A percentile compares a stretch with the other conserved stretches of the same genome.
phyloP scores from a whole-genome alignment of 2,329 filamentous ascomycete species.

The Myriosclerotinia duriaeana region DNA sequence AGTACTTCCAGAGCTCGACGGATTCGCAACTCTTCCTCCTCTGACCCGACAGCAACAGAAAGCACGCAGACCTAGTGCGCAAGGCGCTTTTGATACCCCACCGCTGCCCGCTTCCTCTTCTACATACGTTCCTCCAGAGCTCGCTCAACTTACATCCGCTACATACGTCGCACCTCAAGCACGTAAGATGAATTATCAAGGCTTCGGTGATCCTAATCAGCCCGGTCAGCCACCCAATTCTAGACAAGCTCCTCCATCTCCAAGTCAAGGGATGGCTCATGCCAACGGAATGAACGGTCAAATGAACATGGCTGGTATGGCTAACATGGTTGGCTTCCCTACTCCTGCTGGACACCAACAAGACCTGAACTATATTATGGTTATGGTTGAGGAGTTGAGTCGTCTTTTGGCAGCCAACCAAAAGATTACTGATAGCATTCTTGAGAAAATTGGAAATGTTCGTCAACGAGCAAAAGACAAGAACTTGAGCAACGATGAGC shows the following conservation, averaged over 20 bases:
- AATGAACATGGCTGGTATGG: conserved; percentile 46
- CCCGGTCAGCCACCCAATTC: conserved; percentile 28
- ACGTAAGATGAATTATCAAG: conserved; percentile 22
- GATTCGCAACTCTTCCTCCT: neutral
- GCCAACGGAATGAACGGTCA: conserved; percentile 40
- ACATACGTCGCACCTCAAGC: neutral
- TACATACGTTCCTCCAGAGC: neutral
- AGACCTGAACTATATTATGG: conserved; percentile 67
- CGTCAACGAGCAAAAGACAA: conserved; percentile 52
- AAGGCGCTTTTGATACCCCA: neutral
- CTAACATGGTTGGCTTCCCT: conserved; percentile 44
- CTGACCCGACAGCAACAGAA: neutral
- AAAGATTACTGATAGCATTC: conserved; percentile 63
- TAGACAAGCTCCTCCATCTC: conserved; percentile 40
- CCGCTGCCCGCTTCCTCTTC: neutral
- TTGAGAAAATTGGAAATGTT: conserved; percentile 61
- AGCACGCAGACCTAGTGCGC: conserved; percentile 1
- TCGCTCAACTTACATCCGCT: neutral
- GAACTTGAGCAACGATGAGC: conserved; percentile 56
- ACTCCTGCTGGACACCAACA: conserved; percentile 67
- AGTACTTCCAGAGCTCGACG: neutral
- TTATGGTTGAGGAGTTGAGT: conserved; percentile 65
- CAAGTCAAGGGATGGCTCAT: conserved; percentile 37
- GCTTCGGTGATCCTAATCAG: conserved; percentile 31
- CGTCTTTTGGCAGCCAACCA: conserved; percentile 45